Conservation (phyloP, 148 eudicot species). For the Rhododendron griersonianum region DNA sequence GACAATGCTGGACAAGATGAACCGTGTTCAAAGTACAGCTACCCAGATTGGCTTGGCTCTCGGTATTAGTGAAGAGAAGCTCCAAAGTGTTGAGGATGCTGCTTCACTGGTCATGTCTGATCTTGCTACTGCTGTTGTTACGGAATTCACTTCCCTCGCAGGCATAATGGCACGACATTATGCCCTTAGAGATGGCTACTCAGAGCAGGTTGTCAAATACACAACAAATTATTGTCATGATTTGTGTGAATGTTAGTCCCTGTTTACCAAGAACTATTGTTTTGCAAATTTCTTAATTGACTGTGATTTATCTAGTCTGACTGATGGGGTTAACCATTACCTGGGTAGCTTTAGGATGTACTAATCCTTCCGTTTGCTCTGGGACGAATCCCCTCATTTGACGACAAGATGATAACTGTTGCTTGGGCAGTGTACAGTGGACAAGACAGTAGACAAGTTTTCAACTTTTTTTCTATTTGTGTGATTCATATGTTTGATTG, state of each 20-base stretch:
- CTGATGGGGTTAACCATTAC: neutral
- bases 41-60: slow-evolving; percentile 54
- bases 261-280: neutral
- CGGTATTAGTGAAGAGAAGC: slow-evolving; percentile 42
- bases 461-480: neutral
- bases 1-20: slow-evolving; percentile 94
- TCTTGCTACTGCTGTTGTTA: slow-evolving; percentile 96
- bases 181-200: slow-evolving; percentile 92
- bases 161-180: slow-evolving; percentile 97
- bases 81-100: slow-evolving; percentile 57
- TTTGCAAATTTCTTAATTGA: neutral
- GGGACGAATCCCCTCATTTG: neutral
- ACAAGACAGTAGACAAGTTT: neutral
- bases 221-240: neutral
- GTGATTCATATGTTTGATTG: neutral
- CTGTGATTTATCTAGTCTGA: neutral
- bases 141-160: slow-evolving; percentile 84
- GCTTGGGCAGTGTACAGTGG: neutral
- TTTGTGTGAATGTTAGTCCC: neutral
- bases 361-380: neutral
- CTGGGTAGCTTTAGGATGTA: neutral
- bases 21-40: slow-evolving; percentile 58
- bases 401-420: neutral
- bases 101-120: slow-evolving; percentile 94
- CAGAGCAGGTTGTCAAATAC: slow-evolving; percentile 59